Evolutionary conservation across 2,329 filamentous ascomycete species (phyloP).

Genomic region (Microsporum canis): DNA sequence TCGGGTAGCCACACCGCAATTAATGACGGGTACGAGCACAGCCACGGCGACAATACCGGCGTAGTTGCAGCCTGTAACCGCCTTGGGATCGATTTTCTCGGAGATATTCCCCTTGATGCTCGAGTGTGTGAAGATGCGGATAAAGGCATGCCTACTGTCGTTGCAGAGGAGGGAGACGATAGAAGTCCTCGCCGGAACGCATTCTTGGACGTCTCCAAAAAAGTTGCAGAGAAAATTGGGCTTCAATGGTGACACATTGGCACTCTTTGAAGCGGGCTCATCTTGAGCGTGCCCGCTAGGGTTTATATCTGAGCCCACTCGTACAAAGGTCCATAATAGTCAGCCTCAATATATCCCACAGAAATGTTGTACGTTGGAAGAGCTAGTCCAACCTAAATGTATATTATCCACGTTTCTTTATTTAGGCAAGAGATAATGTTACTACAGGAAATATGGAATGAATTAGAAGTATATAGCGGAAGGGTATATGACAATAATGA

Average conservation of each 20-base stretch:
- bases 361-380: no score
- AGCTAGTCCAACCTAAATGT: no score
- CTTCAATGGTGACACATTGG: conserved; percentile 27
- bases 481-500: no score
- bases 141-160: conserved; percentile 76
- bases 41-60: conserved; percentile 41
- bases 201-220: conserved; percentile 59
- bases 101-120: conserved; percentile 78
- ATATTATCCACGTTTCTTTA: no score
- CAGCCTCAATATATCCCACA: no score
- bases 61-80: conserved; percentile 59
- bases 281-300: background rate
- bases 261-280: background rate
- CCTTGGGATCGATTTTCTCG: conserved; percentile 66
- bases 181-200: conserved; percentile 57
- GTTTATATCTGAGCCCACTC: no score
- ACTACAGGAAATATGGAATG: no score
- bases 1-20: conserved; percentile 16
- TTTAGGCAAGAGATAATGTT: no score
- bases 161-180: conserved; percentile 56
- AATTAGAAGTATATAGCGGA: no score
- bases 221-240: conserved; percentile 36
- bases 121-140: conserved; percentile 81
- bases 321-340: no score
- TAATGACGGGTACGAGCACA: conserved; percentile 13